A percentile compares a stretch with the other conserved stretches of the same genome.
Evolutionary conservation across 1,284 basidiomycete genomes (phyloP).

Genomic region (Cryptococcus deneoformans): DNA sequence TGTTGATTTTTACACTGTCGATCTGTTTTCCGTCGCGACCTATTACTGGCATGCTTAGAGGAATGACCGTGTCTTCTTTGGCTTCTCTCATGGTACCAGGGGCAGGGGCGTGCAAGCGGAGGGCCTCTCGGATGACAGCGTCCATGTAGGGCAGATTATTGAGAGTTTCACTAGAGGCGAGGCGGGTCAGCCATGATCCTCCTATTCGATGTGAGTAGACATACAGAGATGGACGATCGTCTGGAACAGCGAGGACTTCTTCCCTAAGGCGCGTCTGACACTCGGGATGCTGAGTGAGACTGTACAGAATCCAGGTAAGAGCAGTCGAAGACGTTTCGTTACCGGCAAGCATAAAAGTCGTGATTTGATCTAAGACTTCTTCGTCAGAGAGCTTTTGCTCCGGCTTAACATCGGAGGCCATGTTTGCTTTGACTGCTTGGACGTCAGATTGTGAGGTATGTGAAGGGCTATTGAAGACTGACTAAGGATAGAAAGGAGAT

Average conservation of each 20-base stretch:
- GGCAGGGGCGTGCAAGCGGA: conserved; percentile 65
- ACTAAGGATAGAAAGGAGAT: conserved; percentile 55
- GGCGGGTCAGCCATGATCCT: neutral
- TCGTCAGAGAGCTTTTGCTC: conserved; percentile 60
- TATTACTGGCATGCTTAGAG: conserved; percentile 53
- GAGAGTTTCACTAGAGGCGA: conserved; percentile 43
- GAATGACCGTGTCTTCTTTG: conserved; percentile 60
- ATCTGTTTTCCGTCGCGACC: conserved; percentile 49
- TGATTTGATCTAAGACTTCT: conserved; percentile 71
- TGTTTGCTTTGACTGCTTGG: conserved; percentile 59
- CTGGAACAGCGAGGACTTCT: conserved; percentile 53
- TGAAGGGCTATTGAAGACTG: conserved; percentile 22
- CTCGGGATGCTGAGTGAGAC: conserved; percentile 57
- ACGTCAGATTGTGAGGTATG: neutral
- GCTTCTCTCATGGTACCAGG: conserved; percentile 61
- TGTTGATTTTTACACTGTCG: conserved; percentile 30
- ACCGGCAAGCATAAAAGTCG: conserved; percentile 63
- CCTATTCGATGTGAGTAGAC: neutral
- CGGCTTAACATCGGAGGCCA: conserved; percentile 55
- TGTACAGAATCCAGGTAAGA: conserved; percentile 69
- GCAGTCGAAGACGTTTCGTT: conserved; percentile 75
- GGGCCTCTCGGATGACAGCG: conserved; percentile 63
- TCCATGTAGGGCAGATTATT: conserved; percentile 58
- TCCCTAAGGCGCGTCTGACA: conserved; percentile 60
- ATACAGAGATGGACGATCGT: conserved; percentile 44